Base-by-base conservation (phyloP, 306 rosid species). In the Lotus japonicus region DNA sequence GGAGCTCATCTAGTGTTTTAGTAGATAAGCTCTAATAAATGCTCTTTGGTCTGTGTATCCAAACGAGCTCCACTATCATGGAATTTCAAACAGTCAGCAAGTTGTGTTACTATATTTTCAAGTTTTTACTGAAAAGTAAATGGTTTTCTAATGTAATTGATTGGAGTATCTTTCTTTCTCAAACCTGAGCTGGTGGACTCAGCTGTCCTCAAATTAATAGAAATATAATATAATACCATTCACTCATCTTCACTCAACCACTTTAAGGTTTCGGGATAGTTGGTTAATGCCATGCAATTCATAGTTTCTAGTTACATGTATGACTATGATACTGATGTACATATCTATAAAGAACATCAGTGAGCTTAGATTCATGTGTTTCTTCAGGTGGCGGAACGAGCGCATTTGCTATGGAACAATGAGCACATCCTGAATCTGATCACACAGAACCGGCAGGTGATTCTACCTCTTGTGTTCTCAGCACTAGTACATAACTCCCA, bases 321-420 rank as follows among this genome's bases (percentile, higher is more conserved):
- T 26, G 5, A 21, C 26, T 21, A 21, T 21, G 26, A n/a, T n/a
- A n/a, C n/a, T n/a, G n/a, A n/a, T n/a, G n/a, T n/a, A n/a, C n/a
- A n/a, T 50, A 39, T 58, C 13, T 59, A 2, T 59, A 17, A 10
- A 63, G 38, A 74, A 15, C 50, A 26, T 59, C 5, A 31, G 0
- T 49, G 6, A 65, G 19, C 23, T 66, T 26, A 52, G n/a, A 77
- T 39, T 21, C 7, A 64, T 21, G 33, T 71, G 39, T 41, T 7
- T 9, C 45, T 58, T 50, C 81, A 94, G 99, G 99, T 95, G 67
- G 99, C 99, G 1, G 99, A 95, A 60, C 79, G 97, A 66, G 89
- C 99, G 16, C 99, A 90, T 81, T 80, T 95, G 84, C 84, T 95
- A 41, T 95, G 97, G 99, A 95, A 88, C 82, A 95, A 95, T 0